These are phyloP conservation scores for Heliosperma pusillum DNA, from an alignment of 148 eudicot species.

Conservation along the genomic window DNA sequence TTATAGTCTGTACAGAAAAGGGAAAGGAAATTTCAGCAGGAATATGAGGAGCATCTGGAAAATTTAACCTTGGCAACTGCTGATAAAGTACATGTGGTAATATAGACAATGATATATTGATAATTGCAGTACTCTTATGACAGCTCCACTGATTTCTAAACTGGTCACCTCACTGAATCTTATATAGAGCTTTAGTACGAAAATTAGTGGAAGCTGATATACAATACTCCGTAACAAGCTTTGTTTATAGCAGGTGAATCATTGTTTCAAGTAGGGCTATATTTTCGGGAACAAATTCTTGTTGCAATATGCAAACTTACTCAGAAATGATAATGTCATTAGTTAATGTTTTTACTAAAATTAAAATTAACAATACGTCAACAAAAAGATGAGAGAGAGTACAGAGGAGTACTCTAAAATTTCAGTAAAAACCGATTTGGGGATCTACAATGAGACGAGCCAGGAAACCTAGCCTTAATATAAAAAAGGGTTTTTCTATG, in stretches of 20 bases:
- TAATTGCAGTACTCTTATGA: background rate
- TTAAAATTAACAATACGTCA: no score
- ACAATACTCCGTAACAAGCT: background rate
- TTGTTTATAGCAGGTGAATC: background rate
- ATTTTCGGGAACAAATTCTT: background rate
- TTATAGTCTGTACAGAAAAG: constrained; percentile 14
- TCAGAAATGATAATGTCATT: background rate
- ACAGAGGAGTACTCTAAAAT: no score
- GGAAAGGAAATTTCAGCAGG: constrained; percentile 4
- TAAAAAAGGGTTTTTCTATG: no score
- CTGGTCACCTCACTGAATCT: background rate
- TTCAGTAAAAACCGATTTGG: no score
- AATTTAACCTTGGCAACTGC: background rate
- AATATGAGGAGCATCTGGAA: background rate
- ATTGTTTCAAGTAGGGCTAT: background rate
- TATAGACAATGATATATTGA: background rate
- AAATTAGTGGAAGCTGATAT: background rate
- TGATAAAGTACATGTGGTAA: background rate
- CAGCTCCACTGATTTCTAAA: background rate
- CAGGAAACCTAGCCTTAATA: no score
- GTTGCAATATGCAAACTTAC: background rate
- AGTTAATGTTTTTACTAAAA: no score
- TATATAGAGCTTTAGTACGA: background rate
- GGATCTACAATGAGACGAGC: no score
- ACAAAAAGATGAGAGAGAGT: no score